Evolutionary conservation across 31 red algal genomes (phyloP).

Genomic region (Pterothamnion heteromorphum): DNA sequence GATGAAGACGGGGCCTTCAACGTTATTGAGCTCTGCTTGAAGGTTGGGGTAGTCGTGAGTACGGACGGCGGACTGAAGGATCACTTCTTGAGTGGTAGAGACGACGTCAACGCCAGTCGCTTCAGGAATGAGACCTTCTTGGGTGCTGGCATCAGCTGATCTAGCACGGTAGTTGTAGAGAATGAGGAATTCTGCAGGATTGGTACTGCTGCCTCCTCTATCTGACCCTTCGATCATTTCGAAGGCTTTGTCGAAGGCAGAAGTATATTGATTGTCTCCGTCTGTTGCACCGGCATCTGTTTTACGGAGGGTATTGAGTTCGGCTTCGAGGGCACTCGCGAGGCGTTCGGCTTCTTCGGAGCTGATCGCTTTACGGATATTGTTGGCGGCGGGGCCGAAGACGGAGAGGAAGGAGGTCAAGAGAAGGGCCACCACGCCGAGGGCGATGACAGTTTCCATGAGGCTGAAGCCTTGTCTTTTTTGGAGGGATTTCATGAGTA

Average conservation of each 20-base stretch:
- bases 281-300: no score
- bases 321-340: background rate
- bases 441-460: background rate
- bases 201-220: background rate
- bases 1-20: slow-evolving; percentile 10
- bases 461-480: background rate
- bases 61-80: background rate
- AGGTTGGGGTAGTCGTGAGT: background rate
- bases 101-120: background rate
- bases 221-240: background rate
- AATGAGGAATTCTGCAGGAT: no score
- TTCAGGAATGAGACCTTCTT: background rate
- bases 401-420: background rate
- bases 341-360: background rate
- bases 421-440: slow-evolving; percentile 7
- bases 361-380: background rate
- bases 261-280: background rate
- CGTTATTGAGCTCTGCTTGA: background rate
- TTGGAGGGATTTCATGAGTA: no score
- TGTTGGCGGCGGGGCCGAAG: slow-evolving; percentile 5
- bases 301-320: background rate
- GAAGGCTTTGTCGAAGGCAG: background rate
- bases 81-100: background rate
- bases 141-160: background rate
- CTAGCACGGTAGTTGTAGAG: background rate